Conservation (phyloP, 2,329 filamentous ascomycete genomes). For the Microdochium paspali region DNA sequence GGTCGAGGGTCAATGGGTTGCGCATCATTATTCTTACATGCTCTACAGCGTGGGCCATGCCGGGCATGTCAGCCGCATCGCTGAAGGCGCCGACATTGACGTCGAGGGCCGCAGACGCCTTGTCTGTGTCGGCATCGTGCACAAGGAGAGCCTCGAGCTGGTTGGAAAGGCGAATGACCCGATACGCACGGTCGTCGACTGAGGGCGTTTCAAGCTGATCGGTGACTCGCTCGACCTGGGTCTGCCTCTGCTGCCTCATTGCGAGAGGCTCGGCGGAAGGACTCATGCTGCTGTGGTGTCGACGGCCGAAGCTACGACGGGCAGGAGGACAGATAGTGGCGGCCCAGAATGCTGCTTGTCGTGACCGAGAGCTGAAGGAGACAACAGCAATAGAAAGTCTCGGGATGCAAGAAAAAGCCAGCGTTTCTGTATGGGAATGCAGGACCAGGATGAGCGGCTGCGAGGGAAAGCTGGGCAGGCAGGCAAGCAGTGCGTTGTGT, state of each 20-base stretch:
- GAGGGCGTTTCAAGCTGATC: conserved; percentile 73
- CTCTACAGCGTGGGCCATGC: conserved; percentile 93
- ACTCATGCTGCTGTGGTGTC: neutral
- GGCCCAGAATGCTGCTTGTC: neutral
- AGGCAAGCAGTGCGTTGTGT: neutral
- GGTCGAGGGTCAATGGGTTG: neutral
- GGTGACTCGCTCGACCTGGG: conserved; percentile 37
- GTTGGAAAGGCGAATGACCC: conserved; percentile 78
- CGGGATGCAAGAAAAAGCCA: neutral
- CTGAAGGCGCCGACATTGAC: conserved; percentile 96
- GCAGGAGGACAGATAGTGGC: neutral
- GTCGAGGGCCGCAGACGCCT: conserved; percentile 90
- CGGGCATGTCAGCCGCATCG: conserved; percentile 82
- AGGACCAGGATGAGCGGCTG: neutral
- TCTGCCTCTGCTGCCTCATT: conserved; percentile 4
- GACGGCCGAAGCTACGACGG: neutral
- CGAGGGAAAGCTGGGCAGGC: neutral
- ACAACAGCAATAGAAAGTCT: neutral
- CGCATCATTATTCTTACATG: conserved; percentile 42
- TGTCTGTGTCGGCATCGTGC: conserved; percentile 91
- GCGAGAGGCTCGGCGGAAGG: conserved; percentile 14
- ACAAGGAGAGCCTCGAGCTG: conserved; percentile 85
- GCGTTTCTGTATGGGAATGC: neutral
- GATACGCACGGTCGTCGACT: conserved; percentile 78
- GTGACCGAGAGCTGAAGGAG: neutral